Percentiles rank a stretch among this genome's conserved stretches.
phyloP scores from a whole-genome alignment of 1,284 basidiomycete genomes.

The Hypsizygus ulmarius region DNA sequence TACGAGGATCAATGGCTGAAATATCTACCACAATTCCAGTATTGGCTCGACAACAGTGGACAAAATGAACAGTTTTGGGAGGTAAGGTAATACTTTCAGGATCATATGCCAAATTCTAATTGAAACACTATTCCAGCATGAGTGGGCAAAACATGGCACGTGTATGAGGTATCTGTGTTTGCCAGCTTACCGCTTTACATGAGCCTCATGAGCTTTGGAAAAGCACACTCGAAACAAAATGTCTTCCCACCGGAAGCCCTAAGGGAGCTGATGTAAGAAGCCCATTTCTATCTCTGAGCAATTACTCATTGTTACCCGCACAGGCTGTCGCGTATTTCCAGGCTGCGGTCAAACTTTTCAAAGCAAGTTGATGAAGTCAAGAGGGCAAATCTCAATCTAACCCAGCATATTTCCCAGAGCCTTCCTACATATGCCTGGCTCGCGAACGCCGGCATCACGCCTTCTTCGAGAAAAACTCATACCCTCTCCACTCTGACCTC shows the following conservation, averaged over 20 bases:
- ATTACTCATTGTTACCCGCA: conserved; percentile 1
- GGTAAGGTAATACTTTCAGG: conserved; percentile 35
- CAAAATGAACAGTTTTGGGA: conserved; percentile 68
- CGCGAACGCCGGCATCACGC: conserved; percentile 67
- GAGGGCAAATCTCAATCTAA: neutral
- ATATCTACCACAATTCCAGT: conserved; percentile 31
- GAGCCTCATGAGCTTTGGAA: neutral
- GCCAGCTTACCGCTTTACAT: neutral
- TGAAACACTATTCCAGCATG: conserved; percentile 43
- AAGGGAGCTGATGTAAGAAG: conserved; percentile 54
- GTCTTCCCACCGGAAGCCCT: conserved; percentile 55
- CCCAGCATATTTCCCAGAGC: conserved; percentile 33
- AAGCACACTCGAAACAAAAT: conserved; percentile 60
- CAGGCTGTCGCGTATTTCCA: conserved; percentile 75
- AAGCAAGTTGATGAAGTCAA: conserved; percentile 35
- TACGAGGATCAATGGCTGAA: neutral
- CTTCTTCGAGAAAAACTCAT: conserved; percentile 55
- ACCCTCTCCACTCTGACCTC: conserved; percentile 53
- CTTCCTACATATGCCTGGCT: conserved; percentile 76
- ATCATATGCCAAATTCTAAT: conserved; percentile 2
- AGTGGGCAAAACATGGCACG: conserved; percentile 75
- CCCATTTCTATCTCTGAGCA: neutral
- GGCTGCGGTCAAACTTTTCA: conserved; percentile 61
- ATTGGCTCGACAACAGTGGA: conserved; percentile 66
- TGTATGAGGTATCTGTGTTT: conserved; percentile 52